Evolutionary conservation across 306 rosid species (phyloP), one percentile per base, ranked within the genome.

Genomic region (Purshia tridentata): DNA sequence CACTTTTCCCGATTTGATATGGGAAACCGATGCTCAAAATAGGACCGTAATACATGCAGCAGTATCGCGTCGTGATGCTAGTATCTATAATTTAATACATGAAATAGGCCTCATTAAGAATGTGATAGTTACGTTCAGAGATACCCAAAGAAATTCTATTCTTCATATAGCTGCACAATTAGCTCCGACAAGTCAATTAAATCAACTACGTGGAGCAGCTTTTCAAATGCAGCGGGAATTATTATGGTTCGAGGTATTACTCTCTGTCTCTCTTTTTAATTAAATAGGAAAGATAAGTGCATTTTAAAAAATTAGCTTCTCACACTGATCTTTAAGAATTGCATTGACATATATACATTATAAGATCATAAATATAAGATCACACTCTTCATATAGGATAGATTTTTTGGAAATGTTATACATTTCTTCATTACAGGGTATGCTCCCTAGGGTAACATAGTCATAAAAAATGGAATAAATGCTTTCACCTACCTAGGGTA

Each of bases 171-270:
- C 51, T 6, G 78, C 39, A 20, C 9, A 12, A 22, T 61, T 52
- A 19, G 62, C 70, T n/a, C 52, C 77, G 10, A 6, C 37, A 19
- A 18, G 18, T 63, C 72, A 23, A 9, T 37, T 74, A 15, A 53
- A 50, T 19, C 8, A 6, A 6, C n/a, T 52, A 35, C 10, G 65
- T 5, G 72, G 78, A 3, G 72, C 72, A 50, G 64, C 72, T 42
- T 50, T 74, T 5, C 78, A 74, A 44, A 74, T 74, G 72, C 78
- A 52, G 41, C 39, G 72, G 15, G 78, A 74, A 45, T 23, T 74
- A 18, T 19, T 63, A 14, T 74, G 72, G 78, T 74, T 74, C 16
- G 14, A 74, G 72, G 78, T 74, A 63, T 22, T 44, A 44, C 46
- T 8, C 46, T 8, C 39, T 41, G 9, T 44, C 46, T 8, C 46